Base-by-base conservation (phyloP, 495 filamentous ascomycete genomes). In the Penicillium dipodomyicola region DNA sequence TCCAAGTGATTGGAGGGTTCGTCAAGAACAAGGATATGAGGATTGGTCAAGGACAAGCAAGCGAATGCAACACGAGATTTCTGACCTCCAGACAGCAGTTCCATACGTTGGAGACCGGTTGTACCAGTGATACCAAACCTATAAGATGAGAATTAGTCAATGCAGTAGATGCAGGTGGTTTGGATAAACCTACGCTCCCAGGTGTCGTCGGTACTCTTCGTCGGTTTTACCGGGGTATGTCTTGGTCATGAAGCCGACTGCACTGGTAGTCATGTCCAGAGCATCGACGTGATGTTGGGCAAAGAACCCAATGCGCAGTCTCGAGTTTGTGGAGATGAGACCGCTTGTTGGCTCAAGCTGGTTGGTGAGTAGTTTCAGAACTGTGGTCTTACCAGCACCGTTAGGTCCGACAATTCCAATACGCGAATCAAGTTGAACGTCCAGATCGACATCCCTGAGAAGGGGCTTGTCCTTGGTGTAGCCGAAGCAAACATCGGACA, bases 371-470 rank as follows among this genome's bases (percentile, higher is more conserved):
- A 99, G 83, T 67, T 96, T 96, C 57, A 99, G 78, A 14, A 97
- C 87, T 0, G 94, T 99, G 2, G 94, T 99, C 73, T 99, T 99
- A 79, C 94, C 94, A 30, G 95, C 93, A 72, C 94, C 93, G 79
- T 99, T 99, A 60, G 95, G 95, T 15, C 95, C 95, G 9, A 99
- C 92, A 65, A 99, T 99, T 62, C 95, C 94, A 65, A 97, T 97
- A 37, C 94, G 88, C 3, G 94, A 97, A 69, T 99, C 95, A 19
- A 99, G 87, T 67, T 98, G 94, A 12, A 99, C 94, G 71, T 96
- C 92, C 11, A 99, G 80, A 62, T 99, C 94, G 50, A 97, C 87
- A 67, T 95, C 84, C 49, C 71, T 80, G 22, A 99, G 84, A 27
- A 99, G 84, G 7, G 86, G 85, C 10, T 86, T 92, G 61, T 93